Evolutionary conservation across 805 yeast species (phyloP).

Genomic region (Lipomyces mesembrius): DNA sequence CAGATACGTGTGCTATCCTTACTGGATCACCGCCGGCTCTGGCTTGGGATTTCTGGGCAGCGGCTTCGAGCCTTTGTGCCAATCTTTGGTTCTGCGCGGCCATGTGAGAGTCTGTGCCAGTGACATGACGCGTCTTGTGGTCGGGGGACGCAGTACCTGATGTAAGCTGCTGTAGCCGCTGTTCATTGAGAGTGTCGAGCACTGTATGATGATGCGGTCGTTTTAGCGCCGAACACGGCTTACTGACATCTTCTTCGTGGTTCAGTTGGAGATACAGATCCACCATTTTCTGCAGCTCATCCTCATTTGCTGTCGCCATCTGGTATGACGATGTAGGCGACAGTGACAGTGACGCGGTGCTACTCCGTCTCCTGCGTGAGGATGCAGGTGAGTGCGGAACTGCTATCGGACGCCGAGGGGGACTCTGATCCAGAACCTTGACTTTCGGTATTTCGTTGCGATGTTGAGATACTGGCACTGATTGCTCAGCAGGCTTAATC

Average conservation of each 20-base stretch:
- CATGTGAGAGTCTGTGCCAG: conserved; percentile 14
- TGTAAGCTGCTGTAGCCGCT: not conserved
- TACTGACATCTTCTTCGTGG: conserved; percentile 10
- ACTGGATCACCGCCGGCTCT: conserved; percentile 8
- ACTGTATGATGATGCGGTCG: conserved; percentile 20
- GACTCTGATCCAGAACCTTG: conserved; percentile 16
- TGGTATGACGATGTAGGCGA: conserved; percentile 35
- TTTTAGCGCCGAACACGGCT: conserved; percentile 16
- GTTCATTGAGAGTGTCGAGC: not conserved
- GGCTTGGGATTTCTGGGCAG: conserved; percentile 17
- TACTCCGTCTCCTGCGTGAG: conserved; percentile 12
- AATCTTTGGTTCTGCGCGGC: conserved; percentile 4
- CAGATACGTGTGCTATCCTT: not conserved
- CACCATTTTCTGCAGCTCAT: conserved; percentile 36
- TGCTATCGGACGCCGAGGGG: conserved; percentile 14
- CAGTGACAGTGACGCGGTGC: conserved; percentile 26
- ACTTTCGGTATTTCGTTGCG: conserved; percentile 26
- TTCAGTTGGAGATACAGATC: conserved; percentile 32
- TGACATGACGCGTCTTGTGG: conserved; percentile 14
- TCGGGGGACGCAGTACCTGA: conserved; percentile 22
- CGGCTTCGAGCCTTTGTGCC: not conserved
- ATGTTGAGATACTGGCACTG: conserved; percentile 1
- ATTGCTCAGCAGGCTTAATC: not conserved
- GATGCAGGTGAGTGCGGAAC: conserved; percentile 9
- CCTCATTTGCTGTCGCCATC: conserved; percentile 28